phyloP scores from a whole-genome alignment of 257 asterid genomes.

The Solanum sparsipilum region DNA sequence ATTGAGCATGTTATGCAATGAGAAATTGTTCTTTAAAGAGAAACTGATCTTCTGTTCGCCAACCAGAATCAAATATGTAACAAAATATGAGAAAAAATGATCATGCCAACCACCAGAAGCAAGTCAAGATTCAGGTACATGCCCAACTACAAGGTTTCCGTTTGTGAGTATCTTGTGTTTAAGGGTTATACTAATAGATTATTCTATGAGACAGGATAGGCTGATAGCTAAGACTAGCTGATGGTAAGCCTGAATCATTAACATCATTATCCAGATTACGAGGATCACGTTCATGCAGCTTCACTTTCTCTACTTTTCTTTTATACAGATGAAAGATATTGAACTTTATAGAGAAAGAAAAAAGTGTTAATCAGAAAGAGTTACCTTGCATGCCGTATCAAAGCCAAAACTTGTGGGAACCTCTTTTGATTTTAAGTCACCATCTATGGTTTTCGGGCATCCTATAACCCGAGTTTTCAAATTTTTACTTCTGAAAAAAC shows the following conservation, averaged over 20 bases:
- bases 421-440: conserved; percentile 91
- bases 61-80: not conserved
- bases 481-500: conserved; percentile 55
- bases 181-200: not conserved
- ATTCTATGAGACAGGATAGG: not conserved
- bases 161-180: not conserved
- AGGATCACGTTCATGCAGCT: not conserved
- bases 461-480: conserved; percentile 90
- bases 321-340: not conserved
- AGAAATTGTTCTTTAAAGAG: not conserved
- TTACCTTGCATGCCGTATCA: conserved; percentile 99
- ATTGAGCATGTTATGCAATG: not conserved
- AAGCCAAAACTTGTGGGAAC: conserved; percentile 96
- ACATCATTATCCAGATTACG: not conserved
- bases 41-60: not conserved
- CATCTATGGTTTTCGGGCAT: conserved; percentile 98
- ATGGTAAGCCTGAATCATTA: not conserved
- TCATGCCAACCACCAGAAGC: not conserved
- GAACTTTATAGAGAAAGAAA: not conserved
- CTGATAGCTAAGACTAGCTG: not conserved
- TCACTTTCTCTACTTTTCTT: not conserved
- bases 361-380: not conserved
- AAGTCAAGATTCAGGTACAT: not conserved
- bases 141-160: not conserved
- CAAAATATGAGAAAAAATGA: not conserved